Evolutionary conservation across 2,329 filamentous ascomycete species (phyloP), one percentile per base, ranked within the genome.

Genomic region (Fonsecaea erecta): DNA sequence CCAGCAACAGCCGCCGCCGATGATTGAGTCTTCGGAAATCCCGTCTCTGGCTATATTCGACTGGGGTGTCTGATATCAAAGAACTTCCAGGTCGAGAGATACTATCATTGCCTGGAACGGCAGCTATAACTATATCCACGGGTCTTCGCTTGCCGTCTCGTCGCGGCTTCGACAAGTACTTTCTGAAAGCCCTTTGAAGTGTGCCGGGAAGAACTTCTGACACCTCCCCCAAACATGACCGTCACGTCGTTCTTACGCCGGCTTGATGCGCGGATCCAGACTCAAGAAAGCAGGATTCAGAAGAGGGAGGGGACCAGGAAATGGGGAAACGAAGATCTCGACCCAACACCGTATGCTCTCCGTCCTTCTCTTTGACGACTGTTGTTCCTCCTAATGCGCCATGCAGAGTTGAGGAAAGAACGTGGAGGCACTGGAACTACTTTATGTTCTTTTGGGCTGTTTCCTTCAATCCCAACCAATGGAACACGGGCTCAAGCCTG

Each of bases 391-490:
- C 43, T 48, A 21, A 48, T 11, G 7, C 2, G 21, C 21, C 21
- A 26, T 48, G 9, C 43, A 48, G 43, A 9, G 43, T 6, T 73
- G 74, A 43, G 76, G 75, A 56, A 76, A 76, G 77, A 26, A 78
- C 77, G 9, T 79, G 77, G 77, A 67, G 66, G 59, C 79, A 76
- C 75, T 75, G 73, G 73, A 80, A 79, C 69, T 79, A 75, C 65
- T 73, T 75, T 37, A 75, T 74, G 54, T 80, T 79, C 69, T 80
- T 76, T 69, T 74, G 75, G 51, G 77, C 74, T 0, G 67, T 80
- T 28, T 77, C 74, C 16, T 79, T 80, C 64, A 76, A 75, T 63
- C 43, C 43, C 0, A 48, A 48, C 26, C 43, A 48, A 14, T 48
- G 43, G 43, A 81, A 80, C 69, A 81, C 78, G 77, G 79, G 76